Base-by-base conservation (phyloP, 2,329 filamentous ascomycete genomes). In the Akanthomyces dipterigenus region DNA sequence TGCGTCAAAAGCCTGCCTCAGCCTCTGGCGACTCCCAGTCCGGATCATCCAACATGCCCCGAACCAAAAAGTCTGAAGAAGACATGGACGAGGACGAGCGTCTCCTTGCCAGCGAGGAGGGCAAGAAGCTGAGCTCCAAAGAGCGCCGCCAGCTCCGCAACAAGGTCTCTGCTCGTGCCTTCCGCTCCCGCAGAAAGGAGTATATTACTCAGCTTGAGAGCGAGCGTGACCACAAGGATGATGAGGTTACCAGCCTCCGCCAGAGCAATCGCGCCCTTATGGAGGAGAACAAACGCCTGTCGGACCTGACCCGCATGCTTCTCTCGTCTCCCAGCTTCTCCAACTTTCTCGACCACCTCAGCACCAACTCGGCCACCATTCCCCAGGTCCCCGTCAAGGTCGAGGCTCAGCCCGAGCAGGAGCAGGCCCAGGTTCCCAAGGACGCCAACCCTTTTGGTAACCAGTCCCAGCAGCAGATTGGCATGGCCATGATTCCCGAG, bases 81-180 rank as follows among this genome's bases (percentile, higher is more conserved):
- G 93, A 98, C 58, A 98, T 99, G 93, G 95, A 99, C 68, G 93
- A 97, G 74, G 95, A 98, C 69, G 95, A 98, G 81, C 85, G 91
- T 67, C 81, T 97, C 11, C 81, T 97, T 24, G 91, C 91, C n/a
- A 97, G 92, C 64, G 95, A 99, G 70, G 93, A 97, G 77, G 95
- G 93, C 70, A 99, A 99, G 87, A 97, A 97, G 80, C 84, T 99
- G n/a, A 95, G 88, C 76, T 96, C 91, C 81, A 98, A 98, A 79
- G 93, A 98, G 77, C 88, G 95, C 63, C 88, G 95, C 67, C 95
- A 98, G 76, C 83, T 99, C n/a, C 87, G 95, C 65, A 99, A 99
- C 84, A 99, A 99, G 78, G 95, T 99, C 5, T 99, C 95, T 46
- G 95, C 95, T 64, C 91, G 95, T 67, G 93, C 93, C 56, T 99